Evolutionary conservation across 495 filamentous ascomycete genomes (phyloP).

Genomic region (Poronia punctata): DNA sequence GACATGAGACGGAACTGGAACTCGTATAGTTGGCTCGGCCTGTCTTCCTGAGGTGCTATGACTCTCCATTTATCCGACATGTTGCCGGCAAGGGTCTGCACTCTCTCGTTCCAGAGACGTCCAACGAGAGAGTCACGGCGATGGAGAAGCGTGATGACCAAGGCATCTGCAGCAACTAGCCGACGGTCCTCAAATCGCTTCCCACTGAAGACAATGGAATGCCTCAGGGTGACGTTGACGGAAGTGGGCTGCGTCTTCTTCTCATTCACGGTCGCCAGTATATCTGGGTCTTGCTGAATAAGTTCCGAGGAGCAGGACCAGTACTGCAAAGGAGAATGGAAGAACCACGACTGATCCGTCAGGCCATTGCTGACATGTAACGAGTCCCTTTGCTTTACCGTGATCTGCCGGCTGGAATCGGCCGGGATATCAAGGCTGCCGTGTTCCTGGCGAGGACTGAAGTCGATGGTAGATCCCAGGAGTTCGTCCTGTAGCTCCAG

Average conservation of each 20-base stretch:
- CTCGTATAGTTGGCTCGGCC: constrained; percentile 55
- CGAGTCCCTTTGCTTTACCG: constrained; percentile 35
- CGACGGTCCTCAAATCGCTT: constrained; percentile 57
- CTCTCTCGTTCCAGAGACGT: constrained; percentile 50
- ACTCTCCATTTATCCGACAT: constrained; percentile 47
- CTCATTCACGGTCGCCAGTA: constrained; percentile 58
- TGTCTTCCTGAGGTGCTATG: constrained; percentile 43
- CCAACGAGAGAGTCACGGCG: constrained; percentile 50
- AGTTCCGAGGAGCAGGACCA: constrained; percentile 57
- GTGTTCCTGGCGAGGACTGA: constrained; percentile 33
- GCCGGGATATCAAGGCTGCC: constrained; percentile 14
- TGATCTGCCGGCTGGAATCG: constrained; percentile 23
- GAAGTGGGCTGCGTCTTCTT: constrained; percentile 45
- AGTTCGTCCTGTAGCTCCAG: constrained; percentile 56
- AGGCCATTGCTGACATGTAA: constrained; percentile 46
- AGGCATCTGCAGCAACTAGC: constrained; percentile 59
- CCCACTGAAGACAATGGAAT: constrained; percentile 68
- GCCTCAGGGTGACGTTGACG: constrained; percentile 61
- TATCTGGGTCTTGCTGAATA: constrained; percentile 50
- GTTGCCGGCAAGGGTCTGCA: constrained; percentile 38
- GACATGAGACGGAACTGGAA: constrained; percentile 66
- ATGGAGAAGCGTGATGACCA: constrained; percentile 67
- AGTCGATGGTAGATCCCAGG: constrained; percentile 46
- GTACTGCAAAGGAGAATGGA: constrained; percentile 68
- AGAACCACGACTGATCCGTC: constrained; percentile 52